These are phyloP conservation scores for Leccinum subgranulosum DNA, from an alignment of 768 basidiomycete genomes.

Conservation along the genomic window DNA sequence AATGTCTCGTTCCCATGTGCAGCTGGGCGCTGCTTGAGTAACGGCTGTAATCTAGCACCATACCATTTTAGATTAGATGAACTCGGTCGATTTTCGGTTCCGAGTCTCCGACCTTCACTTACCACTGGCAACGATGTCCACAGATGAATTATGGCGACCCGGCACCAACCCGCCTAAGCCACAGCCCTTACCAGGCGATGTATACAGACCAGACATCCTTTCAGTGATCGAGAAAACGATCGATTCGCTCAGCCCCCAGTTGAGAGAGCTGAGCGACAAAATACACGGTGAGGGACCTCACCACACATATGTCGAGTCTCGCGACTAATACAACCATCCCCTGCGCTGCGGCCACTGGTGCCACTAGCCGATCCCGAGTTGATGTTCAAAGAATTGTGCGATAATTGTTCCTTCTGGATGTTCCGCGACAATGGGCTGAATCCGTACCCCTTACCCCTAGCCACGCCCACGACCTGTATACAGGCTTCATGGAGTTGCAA, in stretches of 20 bases:
- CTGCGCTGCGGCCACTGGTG: not conserved
- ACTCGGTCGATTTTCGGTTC: not conserved
- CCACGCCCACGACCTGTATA: slow-evolving; percentile 68
- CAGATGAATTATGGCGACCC: slow-evolving; percentile 38
- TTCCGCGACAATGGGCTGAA: not conserved
- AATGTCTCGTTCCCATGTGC: no score
- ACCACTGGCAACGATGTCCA: not conserved
- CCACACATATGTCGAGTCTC: not conserved
- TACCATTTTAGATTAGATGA: no score
- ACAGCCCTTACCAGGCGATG: slow-evolving; percentile 15
- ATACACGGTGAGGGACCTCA: slow-evolving; percentile 53
- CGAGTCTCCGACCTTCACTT: no score
- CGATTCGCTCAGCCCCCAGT: slow-evolving; percentile 44
- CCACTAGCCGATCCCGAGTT: slow-evolving; percentile 65
- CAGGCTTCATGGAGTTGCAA: slow-evolving; percentile 60
- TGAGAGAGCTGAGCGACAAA: slow-evolving; percentile 62
- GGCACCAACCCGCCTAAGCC: slow-evolving; percentile 20
- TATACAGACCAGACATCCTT: slow-evolving; percentile 58
- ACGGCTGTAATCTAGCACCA: no score
- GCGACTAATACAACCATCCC: not conserved
- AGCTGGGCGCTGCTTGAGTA: no score
- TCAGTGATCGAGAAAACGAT: slow-evolving; percentile 47
- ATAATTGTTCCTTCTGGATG: not conserved
- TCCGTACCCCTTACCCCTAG: slow-evolving; percentile 31
- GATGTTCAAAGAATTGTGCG: slow-evolving; percentile 46